phyloP scores from a whole-genome alignment of 805 yeast genomes.

The Suhomyces canberraensis region DNA sequence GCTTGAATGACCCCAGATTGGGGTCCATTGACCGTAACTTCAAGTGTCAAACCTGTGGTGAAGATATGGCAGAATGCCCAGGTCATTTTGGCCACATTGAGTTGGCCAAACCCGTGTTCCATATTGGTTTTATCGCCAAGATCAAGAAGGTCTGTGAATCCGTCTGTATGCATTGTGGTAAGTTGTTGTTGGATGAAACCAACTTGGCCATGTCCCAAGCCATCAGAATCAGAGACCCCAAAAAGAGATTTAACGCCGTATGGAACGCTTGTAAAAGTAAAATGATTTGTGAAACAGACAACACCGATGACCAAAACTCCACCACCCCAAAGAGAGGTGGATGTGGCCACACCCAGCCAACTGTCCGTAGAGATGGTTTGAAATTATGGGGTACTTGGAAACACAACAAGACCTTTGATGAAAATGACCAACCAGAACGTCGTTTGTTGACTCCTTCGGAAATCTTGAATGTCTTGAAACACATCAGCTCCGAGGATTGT shows the following conservation, averaged over 20 bases:
- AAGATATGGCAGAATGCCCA: constrained; percentile 98
- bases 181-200: constrained; percentile 79
- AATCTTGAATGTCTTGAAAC: constrained; percentile 86
- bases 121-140: constrained; percentile 92
- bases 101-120: constrained; percentile 97
- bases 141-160: constrained; percentile 94
- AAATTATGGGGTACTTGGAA: constrained; percentile 99
- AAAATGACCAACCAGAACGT: constrained; percentile 86
- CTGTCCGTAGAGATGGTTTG: constrained; percentile 92
- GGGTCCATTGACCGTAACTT: constrained; percentile 97
- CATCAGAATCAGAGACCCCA: constrained; percentile 84
- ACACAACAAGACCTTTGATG: constrained; percentile 76
- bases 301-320: constrained; percentile 55
- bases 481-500: constrained; percentile 83
- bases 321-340: constrained; percentile 79
- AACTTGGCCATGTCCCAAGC: constrained; percentile 85
- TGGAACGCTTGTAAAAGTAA: constrained; percentile 91
- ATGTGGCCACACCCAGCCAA: constrained; percentile 96
- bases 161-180: constrained; percentile 99
- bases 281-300: constrained; percentile 92
- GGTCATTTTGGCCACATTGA: constrained; percentile 99
- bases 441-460: constrained; percentile 86
- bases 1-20: constrained; percentile 92
- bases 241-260: constrained; percentile 93
- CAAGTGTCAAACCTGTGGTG: constrained; percentile 99